A percentile compares a stretch with the other conserved stretches of the same genome.
Evolutionary conservation across 257 asterid species (phyloP).

Genomic region (Henckelia pumila): DNA sequence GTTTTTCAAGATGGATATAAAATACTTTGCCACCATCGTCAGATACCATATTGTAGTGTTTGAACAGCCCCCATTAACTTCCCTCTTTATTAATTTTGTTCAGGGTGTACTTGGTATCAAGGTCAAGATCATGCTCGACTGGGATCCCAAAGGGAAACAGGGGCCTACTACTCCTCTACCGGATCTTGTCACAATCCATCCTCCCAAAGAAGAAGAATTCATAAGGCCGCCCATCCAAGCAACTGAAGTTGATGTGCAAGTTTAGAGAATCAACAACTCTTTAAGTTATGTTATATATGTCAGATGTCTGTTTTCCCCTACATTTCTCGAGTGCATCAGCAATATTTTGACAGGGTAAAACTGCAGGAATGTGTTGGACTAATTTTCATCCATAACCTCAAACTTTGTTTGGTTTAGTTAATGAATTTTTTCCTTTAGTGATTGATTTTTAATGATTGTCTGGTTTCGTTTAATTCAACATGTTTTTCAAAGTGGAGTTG

Average conservation of each 20-base stretch:
- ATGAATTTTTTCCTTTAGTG: too few relatives aligned
- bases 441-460: too few relatives aligned
- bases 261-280: constrained; percentile 11
- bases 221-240: constrained; percentile 20
- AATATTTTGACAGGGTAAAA: constrained; percentile 18
- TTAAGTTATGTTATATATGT: neutral
- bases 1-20: constrained; percentile 4
- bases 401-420: constrained; percentile 3
- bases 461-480: too few relatives aligned
- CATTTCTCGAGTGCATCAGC: neutral
- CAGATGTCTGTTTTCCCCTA: neutral
- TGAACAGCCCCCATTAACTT: too few relatives aligned
- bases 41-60: neutral
- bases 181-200: constrained; percentile 34
- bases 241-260: constrained; percentile 31
- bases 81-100: neutral
- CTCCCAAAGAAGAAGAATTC: constrained; percentile 31
- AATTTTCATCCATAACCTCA: constrained; percentile 8
- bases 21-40: neutral
- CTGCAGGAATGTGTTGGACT: constrained; percentile 3
- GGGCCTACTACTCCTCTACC: constrained; percentile 40
- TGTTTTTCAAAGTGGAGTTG: too few relatives aligned
- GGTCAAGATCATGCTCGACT: constrained; percentile 41
- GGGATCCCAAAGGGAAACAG: constrained; percentile 39
- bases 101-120: constrained; percentile 40